Evolutionary conservation across 495 filamentous ascomycete species (phyloP).

Genomic region (Penicillium coffeae): DNA sequence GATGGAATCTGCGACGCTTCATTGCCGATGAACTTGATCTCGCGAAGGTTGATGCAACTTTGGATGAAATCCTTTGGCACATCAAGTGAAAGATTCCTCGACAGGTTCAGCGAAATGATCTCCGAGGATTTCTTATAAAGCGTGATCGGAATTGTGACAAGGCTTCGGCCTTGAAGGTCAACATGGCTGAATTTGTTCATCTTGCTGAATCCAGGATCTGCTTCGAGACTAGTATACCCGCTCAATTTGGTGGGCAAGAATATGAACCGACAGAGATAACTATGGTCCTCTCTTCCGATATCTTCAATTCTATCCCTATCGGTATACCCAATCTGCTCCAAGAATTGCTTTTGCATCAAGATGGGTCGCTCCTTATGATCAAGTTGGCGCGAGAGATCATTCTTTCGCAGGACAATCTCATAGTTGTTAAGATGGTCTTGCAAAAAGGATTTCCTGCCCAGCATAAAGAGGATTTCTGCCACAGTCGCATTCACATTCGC

Average conservation of each 20-base stretch:
- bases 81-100: slow-evolving; percentile 84
- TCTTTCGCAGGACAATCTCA: slow-evolving; percentile 90
- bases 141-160: slow-evolving; percentile 90
- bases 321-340: slow-evolving; percentile 92
- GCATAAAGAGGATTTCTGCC: slow-evolving; percentile 71
- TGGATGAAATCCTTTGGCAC: slow-evolving; percentile 97
- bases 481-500: slow-evolving; percentile 77
- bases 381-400: slow-evolving; percentile 82
- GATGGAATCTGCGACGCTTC: slow-evolving; percentile 83
- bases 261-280: slow-evolving; percentile 91
- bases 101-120: slow-evolving; percentile 92
- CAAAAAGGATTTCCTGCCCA: slow-evolving; percentile 87
- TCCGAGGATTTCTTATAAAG: slow-evolving; percentile 88
- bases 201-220: slow-evolving; percentile 75
- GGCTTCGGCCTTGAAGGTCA: slow-evolving; percentile 84
- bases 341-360: slow-evolving; percentile 84
- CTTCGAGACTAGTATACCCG: slow-evolving; percentile 63
- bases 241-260: slow-evolving; percentile 85
- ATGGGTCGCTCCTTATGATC: slow-evolving; percentile 76
- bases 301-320: slow-evolving; percentile 84
- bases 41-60: slow-evolving; percentile 81
- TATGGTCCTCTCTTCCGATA: slow-evolving; percentile 95
- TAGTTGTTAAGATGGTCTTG: slow-evolving; percentile 89
- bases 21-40: slow-evolving; percentile 91
- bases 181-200: slow-evolving; percentile 89